Evolutionary conservation across 495 filamentous ascomycete species (phyloP).

Genomic region (Staphylotrichum tortipilum): DNA sequence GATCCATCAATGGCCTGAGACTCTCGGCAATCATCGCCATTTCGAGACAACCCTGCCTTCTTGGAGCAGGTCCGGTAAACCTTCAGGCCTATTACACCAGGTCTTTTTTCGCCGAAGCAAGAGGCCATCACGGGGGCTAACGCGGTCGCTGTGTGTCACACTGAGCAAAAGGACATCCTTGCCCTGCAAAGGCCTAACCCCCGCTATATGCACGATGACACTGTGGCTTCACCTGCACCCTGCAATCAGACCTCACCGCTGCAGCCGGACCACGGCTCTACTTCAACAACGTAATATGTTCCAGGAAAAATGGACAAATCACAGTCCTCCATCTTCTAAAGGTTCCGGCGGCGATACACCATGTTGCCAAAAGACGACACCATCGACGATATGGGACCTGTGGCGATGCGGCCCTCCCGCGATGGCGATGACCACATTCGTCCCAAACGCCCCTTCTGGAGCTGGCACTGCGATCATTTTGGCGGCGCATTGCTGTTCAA

Average conservation of each 20-base stretch:
- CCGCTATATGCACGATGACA: no score
- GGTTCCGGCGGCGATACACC: neutral
- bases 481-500: neutral
- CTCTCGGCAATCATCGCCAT: neutral
- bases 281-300: neutral
- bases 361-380: neutral
- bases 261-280: neutral
- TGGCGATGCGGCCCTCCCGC: neutral
- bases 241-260: neutral
- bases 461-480: neutral
- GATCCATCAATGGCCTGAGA: neutral
- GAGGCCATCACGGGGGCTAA: neutral
- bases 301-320: neutral
- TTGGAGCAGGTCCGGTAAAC: neutral
- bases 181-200: no score
- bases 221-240: neutral
- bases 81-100: neutral
- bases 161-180: no score
- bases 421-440: neutral
- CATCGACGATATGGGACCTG: neutral
- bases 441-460: neutral
- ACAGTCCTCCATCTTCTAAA: neutral
- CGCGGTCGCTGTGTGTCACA: no score
- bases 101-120: neutral
- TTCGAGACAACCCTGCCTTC: neutral